Base-by-base conservation (phyloP, 2,329 filamentous ascomycete species). In the Coleophoma crateriformis region DNA sequence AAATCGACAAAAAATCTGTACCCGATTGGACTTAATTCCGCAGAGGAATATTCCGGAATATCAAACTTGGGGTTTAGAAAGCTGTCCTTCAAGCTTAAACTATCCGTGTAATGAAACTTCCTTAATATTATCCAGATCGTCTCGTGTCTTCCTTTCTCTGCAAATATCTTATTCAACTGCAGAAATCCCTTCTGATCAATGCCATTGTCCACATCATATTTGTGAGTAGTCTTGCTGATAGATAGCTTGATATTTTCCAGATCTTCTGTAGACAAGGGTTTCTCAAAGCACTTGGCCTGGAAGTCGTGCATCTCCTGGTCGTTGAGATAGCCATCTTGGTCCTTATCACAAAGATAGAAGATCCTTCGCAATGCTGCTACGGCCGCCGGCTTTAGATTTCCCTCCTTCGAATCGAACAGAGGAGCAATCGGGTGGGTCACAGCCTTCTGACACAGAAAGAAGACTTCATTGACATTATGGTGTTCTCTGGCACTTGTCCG, bases 1-100 rank as follows among this genome's bases (percentile, higher is more conserved):
- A 97, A 76, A 62, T 99, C 94, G 56, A 97, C 92, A 60, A 99
- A 96, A 73, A 99, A 99, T 17, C 92, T 85, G 68, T 99, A 99
- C 1, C 94, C 94, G 13, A 88, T 84, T 0, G 94, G 94, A 58
- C 91, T 96, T 15, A 99, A 78, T 70, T 99, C 94, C 4, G 92
- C 91, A 4, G 92, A 97, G 0, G 90, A 87, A 63, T 87, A 92
- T 50, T 92, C 87, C 0, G 94, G 90, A 0, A 99, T 90, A 7
- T 99, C 94, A 55, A 97, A 92, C 60, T 90, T 95, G 14, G 94
- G 94, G 59, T 90, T 89, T 20, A 99, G 76, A 64, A 96, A 97
- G 58, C 77, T 88, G 64, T 97, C 91, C 61, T 92, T 90, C 37
- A 99, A 73, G 54, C 89, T 95, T 43, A 99, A 72, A 65, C 90